phyloP scores from a whole-genome alignment of 31 red algal genomes.

The Porphyra umbilicalis region DNA sequence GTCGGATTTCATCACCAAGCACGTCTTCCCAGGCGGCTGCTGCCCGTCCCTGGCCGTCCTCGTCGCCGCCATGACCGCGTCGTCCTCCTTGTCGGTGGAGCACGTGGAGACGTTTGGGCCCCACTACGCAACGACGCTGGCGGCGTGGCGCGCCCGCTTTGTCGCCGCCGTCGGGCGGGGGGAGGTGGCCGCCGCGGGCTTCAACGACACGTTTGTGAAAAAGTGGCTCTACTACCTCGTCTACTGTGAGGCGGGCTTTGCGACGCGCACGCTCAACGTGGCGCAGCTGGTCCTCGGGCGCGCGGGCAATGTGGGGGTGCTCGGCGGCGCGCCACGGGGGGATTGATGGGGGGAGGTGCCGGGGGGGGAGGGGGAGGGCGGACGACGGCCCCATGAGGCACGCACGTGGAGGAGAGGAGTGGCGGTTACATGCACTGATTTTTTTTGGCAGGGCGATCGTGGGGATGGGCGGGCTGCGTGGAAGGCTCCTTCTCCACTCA shows the following conservation, averaged over 20 bases:
- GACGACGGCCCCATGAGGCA: too few species aligned
- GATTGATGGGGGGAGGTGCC: not conserved
- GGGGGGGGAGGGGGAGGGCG: not conserved
- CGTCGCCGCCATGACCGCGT: slow-evolving; percentile 21
- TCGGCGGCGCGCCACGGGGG: slow-evolving; percentile 17
- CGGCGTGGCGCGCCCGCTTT: slow-evolving; percentile 69
- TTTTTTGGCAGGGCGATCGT: too few species aligned
- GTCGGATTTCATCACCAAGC: slow-evolving; percentile 86
- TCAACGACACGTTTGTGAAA: slow-evolving; percentile 66
- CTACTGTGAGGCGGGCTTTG: slow-evolving; percentile 96
- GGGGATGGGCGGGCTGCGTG: too few species aligned
- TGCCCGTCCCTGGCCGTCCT: slow-evolving; percentile 78
- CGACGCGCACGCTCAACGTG: slow-evolving; percentile 70
- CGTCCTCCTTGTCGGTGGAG: slow-evolving; percentile 32
- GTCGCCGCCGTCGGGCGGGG: slow-evolving; percentile 27
- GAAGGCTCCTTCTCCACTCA: too few species aligned
- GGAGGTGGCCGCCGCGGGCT: slow-evolving; percentile 38
- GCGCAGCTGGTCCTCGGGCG: slow-evolving; percentile 65
- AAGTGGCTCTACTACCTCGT: slow-evolving; percentile 95
- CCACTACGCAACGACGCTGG: slow-evolving; percentile 89
- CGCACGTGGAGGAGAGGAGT: too few species aligned
- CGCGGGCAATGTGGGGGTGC: slow-evolving; percentile 27
- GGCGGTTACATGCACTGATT: too few species aligned
- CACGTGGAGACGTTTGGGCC: slow-evolving; percentile 75
- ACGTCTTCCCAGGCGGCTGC: slow-evolving; percentile 94